phyloP scores from a whole-genome alignment of 306 rosid species.

The Sphenostylis stenocarpa region DNA sequence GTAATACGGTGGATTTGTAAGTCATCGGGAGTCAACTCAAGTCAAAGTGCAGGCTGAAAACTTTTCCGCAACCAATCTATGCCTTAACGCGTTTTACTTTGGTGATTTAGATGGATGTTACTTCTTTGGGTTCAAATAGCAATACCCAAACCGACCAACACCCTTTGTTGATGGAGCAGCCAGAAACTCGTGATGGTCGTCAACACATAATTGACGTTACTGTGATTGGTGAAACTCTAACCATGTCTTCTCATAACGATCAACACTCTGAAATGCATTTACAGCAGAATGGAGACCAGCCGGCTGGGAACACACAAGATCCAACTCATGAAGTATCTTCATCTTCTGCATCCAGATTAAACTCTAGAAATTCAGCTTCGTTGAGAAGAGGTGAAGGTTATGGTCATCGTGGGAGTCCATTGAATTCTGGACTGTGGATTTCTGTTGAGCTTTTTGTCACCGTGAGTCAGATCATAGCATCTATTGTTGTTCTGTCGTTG shows the following conservation, averaged over 20 bases:
- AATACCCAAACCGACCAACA: constrained; percentile 49
- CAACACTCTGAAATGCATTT: constrained; percentile 44
- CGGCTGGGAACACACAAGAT: constrained; percentile 27
- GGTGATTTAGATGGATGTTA: constrained; percentile 68
- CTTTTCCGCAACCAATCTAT: constrained; percentile 40
- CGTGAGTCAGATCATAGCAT: constrained; percentile 72
- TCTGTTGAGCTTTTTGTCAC: constrained; percentile 75
- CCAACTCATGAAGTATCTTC: constrained; percentile 43
- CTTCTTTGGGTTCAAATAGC: constrained; percentile 46
- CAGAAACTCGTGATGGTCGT: constrained; percentile 36
- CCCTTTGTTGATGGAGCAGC: constrained; percentile 70
- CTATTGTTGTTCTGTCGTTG: constrained; percentile 57
- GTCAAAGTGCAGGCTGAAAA: constrained; percentile 31
- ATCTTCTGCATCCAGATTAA: constrained; percentile 44
- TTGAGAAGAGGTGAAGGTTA: constrained; percentile 60
- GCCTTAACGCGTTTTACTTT: constrained; percentile 42
- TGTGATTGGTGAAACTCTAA: constrained; percentile 45
- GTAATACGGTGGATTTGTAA: constrained; percentile 1
- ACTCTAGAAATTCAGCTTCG: constrained; percentile 53
- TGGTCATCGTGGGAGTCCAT: constrained; percentile 58
- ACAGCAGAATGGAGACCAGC: constrained; percentile 41
- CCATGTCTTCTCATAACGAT: constrained; percentile 47
- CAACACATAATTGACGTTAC: constrained; percentile 57
- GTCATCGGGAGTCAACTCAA: constrained; percentile 17
- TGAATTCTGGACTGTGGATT: constrained; percentile 77